Evolutionary conservation across 257 asterid species (phyloP).

Genomic region (Solanum okadae): DNA sequence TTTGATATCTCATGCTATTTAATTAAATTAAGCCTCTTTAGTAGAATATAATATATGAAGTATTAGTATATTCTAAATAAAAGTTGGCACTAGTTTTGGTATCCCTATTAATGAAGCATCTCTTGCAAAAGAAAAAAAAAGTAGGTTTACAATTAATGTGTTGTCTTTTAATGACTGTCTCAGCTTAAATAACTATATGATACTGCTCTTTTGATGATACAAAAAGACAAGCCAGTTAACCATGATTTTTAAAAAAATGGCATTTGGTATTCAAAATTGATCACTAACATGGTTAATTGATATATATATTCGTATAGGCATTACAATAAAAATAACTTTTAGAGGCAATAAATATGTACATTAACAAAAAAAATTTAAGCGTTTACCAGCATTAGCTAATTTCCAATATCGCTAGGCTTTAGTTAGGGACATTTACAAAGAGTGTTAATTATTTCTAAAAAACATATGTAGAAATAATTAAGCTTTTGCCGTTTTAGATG

Average conservation of each 20-base stretch:
- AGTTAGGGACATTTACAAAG: neutral
- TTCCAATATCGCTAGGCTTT: neutral
- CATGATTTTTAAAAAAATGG: neutral
- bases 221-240: neutral
- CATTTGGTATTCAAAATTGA: neutral
- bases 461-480: too few relatives aligned
- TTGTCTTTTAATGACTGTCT: neutral
- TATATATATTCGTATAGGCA: neutral
- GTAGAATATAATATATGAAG: neutral
- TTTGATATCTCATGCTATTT: neutral
- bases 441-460: too few relatives aligned
- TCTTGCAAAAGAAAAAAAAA: slow-evolving; percentile 3
- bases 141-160: slow-evolving; percentile 1
- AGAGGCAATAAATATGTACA: too few relatives aligned
- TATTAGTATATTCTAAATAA: neutral
- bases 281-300: neutral
- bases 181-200: neutral
- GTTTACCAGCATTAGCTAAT: too few relatives aligned
- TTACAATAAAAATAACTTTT: too few relatives aligned
- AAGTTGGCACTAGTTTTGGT: neutral
- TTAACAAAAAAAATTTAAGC: too few relatives aligned
- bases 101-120: slow-evolving; percentile 15
- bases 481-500: too few relatives aligned
- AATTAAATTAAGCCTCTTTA: neutral
- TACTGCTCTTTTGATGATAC: neutral